Percentiles rank a stretch among this genome's conserved stretches.
Conservation (phyloP, 2,329 filamentous ascomycete genomes). For the Xylariaceae sp. region DNA sequence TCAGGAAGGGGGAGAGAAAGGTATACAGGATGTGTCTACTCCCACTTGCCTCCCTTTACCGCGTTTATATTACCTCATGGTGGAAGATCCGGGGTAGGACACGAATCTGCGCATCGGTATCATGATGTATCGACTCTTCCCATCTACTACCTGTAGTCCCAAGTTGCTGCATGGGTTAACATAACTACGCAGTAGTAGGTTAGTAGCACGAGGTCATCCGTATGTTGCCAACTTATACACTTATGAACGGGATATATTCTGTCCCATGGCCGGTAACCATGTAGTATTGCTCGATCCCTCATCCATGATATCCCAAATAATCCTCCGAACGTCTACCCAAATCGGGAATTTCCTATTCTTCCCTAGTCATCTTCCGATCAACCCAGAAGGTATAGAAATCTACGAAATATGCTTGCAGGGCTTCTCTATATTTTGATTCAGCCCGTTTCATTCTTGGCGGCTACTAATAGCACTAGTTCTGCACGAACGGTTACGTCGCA, state of each 20-base stretch:
- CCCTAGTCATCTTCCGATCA: no score
- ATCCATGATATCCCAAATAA: no score
- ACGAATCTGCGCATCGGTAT: constrained; percentile 5
- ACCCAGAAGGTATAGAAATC: no score
- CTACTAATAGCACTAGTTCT: neutral
- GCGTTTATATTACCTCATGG: neutral
- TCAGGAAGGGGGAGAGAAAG: neutral
- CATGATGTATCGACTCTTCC: neutral
- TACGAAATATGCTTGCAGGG: neutral
- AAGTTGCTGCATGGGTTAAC: neutral
- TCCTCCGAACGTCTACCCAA: no score
- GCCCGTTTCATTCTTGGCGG: neutral
- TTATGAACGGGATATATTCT: no score
- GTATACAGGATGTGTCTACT: neutral
- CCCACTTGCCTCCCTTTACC: neutral
- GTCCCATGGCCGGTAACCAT: no score
- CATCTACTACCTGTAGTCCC: neutral
- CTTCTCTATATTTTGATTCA: neutral
- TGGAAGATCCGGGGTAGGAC: constrained; percentile 4
- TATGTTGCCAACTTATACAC: neutral
- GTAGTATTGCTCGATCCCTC: no score
- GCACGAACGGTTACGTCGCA: neutral
- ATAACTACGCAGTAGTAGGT: neutral
- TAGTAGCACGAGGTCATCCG: neutral
- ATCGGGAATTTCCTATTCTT: no score